A percentile compares a stretch with the other conserved stretches of the same genome.
Conservation (phyloP, 495 filamentous ascomycete species). For the Penicillium flavigenum region DNA sequence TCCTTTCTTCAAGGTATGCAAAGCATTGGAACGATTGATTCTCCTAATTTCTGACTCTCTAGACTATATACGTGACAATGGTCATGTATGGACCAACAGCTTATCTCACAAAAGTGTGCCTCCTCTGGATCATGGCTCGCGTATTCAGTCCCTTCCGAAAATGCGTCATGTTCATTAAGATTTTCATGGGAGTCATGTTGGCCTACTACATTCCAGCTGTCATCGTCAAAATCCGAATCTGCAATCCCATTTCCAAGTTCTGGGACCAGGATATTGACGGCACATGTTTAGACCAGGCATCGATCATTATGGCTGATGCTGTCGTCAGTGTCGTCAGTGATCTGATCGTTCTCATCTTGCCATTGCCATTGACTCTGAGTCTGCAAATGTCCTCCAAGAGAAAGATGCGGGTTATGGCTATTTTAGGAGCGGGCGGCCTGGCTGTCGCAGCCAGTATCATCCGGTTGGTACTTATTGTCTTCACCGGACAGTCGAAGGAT, state of each 20-base stretch:
- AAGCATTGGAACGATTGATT: background rate
- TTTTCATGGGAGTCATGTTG: slow-evolving; percentile 40
- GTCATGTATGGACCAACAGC: slow-evolving; percentile 45
- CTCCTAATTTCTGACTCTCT: background rate
- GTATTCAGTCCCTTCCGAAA: slow-evolving; percentile 39
- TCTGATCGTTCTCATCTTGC: slow-evolving; percentile 36
- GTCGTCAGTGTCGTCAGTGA: slow-evolving; percentile 41
- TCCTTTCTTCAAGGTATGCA: slow-evolving; percentile 26
- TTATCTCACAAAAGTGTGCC: slow-evolving; percentile 40
- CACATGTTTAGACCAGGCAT: slow-evolving; percentile 35
- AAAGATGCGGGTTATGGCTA: slow-evolving; percentile 35
- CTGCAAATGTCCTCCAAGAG: slow-evolving; percentile 36
- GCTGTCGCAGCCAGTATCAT: slow-evolving; percentile 40
- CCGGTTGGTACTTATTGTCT: slow-evolving; percentile 35
- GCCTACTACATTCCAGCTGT: slow-evolving; percentile 42
- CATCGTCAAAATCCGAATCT: slow-evolving; percentile 41
- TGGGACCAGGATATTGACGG: slow-evolving; percentile 26
- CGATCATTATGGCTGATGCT: slow-evolving; percentile 40
- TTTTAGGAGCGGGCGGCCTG: slow-evolving; percentile 41
- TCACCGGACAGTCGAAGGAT: slow-evolving; percentile 29
- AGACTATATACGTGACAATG: slow-evolving; percentile 35
- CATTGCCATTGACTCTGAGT: slow-evolving; percentile 32
- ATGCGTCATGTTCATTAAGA: slow-evolving; percentile 35
- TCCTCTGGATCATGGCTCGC: slow-evolving; percentile 42
- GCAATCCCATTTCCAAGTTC: slow-evolving; percentile 37